Evolutionary conservation across 2,329 filamentous ascomycete species (phyloP).

Genomic region (Colletotrichum chlorophyti): DNA sequence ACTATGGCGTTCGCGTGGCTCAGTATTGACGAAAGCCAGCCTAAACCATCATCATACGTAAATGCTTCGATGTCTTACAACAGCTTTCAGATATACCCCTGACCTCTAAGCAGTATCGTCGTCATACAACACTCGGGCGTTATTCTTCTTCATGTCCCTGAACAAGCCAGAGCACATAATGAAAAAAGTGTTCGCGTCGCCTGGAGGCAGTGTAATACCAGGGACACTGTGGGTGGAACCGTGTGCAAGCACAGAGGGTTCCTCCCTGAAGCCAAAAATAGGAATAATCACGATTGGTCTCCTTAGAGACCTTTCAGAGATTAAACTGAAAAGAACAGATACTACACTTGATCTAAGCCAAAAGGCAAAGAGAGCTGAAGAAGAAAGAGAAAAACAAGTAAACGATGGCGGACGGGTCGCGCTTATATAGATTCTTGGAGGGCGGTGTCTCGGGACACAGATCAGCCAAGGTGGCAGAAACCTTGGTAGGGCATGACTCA

Average conservation of each 20-base stretch:
- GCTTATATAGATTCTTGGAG: slow-evolving; percentile 38
- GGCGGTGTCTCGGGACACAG: background rate
- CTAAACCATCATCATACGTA: too few relatives aligned
- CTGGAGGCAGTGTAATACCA: slow-evolving; percentile 77
- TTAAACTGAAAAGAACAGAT: slow-evolving; percentile 98
- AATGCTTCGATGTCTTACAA: too few relatives aligned
- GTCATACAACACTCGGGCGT: background rate
- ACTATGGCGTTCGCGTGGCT: too few relatives aligned
- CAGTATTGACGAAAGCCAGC: too few relatives aligned
- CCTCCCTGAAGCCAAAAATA: slow-evolving; percentile 70
- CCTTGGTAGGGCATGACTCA: background rate
- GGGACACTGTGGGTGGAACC: slow-evolving; percentile 72
- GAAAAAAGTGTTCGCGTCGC: slow-evolving; percentile 73
- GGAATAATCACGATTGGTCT: slow-evolving; percentile 80
- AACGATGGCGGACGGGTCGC: slow-evolving; percentile 32
- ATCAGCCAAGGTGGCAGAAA: background rate
- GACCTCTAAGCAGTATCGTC: too few relatives aligned
- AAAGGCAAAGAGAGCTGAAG: slow-evolving; percentile 63
- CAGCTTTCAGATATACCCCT: too few relatives aligned
- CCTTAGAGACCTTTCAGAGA: slow-evolving; percentile 84
- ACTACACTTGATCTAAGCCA: slow-evolving; percentile 94
- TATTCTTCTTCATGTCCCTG: slow-evolving; percentile 63
- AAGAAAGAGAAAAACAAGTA: slow-evolving; percentile 55
- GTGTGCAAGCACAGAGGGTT: slow-evolving; percentile 77
- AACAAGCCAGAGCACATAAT: slow-evolving; percentile 61